Base-by-base conservation (phyloP, 345 rosid genomes). In the Pistacia vera region DNA sequence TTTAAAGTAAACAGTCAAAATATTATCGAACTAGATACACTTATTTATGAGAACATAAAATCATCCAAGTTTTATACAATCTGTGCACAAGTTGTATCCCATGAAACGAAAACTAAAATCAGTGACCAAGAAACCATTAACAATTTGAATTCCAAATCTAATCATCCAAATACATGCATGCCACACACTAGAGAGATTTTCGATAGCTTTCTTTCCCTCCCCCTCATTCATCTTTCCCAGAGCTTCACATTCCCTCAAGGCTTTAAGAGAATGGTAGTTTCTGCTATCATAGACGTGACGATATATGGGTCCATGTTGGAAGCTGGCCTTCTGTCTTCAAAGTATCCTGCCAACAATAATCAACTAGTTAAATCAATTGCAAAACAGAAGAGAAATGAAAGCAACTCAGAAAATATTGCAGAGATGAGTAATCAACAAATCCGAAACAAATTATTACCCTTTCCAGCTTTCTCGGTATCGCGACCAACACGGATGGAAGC, bases 251-350 rank as follows among this genome's bases (percentile, higher is more conserved):
- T 17, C 62, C 62, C 60, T 55, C 54, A 89, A 44, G 88, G 90
- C 72, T 89, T 87, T 90, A 81, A 81, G 4, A 89, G 86, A 75
- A 93, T 87, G 80, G 97, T 92, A 74, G 90, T 83, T 79, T 93
- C 93, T 28, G 98, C 95, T 16, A 93, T 87, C 98, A 92, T 89
- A 64, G 95, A 90, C 6, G 97, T 88, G 18, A 92, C 97, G 12
- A 87, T 85, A 76, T 93, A 91, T 1, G 98, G 98, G 82, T 93
- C 97, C 98, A 93, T 93, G 89, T 93, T 93, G 0, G 95, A 93
- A 14, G 97, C 88, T 4, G 97, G 98, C 87, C 98, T 87, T 68
- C 98, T 88, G 69, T 93, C 98, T 78, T 92, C 95, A 49, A 93
- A 92, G 83, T 92, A 93, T 11, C 97, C 92, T 88, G 84, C 0